Evolutionary conservation across 1,139 yeast species (phyloP).

Genomic region (Candida anutae): DNA sequence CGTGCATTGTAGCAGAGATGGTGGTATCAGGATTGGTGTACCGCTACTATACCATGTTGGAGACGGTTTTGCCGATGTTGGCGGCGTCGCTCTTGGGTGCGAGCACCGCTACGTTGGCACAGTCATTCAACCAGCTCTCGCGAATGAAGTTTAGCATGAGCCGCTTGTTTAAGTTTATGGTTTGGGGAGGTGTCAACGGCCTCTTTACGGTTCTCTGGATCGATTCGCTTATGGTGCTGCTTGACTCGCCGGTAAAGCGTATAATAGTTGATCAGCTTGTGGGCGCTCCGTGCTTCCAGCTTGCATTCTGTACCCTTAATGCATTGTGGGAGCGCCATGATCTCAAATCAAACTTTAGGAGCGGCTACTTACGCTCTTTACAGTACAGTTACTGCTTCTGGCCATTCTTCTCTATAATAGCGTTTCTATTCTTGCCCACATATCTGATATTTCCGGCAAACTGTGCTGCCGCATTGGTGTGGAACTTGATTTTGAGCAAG

Average conservation of each 20-base stretch:
- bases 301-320: conserved; percentile 40
- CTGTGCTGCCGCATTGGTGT: conserved; percentile 47
- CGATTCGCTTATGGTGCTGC: conserved; percentile 30
- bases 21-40: conserved; percentile 18
- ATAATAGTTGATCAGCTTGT: conserved; percentile 45
- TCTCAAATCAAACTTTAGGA: conserved; percentile 16
- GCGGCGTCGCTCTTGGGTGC: conserved; percentile 41
- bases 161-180: conserved; percentile 40
- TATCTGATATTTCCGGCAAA: conserved; percentile 49
- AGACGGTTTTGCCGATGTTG: conserved; percentile 12
- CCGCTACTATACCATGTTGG: conserved; percentile 19
- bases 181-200: conserved; percentile 62
- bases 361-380: conserved; percentile 38
- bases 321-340: conserved; percentile 52
- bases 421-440: conserved; percentile 42
- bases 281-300: conserved; percentile 51
- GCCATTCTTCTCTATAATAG: conserved; percentile 49
- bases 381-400: conserved; percentile 49
- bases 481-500: conserved; percentile 47
- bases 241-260: conserved; percentile 29
- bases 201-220: conserved; percentile 51
- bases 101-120: conserved; percentile 50
- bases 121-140: conserved; percentile 44
- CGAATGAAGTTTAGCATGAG: conserved; percentile 32
- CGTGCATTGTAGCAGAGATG: conserved; percentile 17